Base-by-base conservation (phyloP, 768 basidiomycete species). In the Xerocomellus amylosporus region DNA sequence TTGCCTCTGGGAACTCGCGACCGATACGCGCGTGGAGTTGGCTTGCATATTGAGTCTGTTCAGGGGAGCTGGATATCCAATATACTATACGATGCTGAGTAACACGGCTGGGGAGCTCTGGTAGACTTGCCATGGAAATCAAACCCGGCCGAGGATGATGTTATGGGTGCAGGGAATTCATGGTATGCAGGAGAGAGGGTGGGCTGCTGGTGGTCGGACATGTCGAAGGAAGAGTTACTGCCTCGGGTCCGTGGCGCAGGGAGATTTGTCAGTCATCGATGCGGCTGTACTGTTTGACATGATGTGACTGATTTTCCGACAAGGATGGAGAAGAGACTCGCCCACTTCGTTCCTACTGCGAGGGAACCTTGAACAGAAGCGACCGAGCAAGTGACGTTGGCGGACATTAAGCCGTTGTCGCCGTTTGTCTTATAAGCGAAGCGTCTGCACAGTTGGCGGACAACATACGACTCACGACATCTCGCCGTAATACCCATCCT, bases 1-100 rank as follows among this genome's bases (percentile, higher is more conserved):
- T 37, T 65, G 79, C 85, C 77, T 88, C 87, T 28, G 86, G 86
- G 67, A 87, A 88, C 61, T 88, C 87, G 51, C 80, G 68, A 17
- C 79, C 70, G 37, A 88, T 71, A 33, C 79, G 73, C 50, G 84
- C 83, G 56, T 87, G 80, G 45, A 88, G 72, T 49, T 82, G 76
- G 39, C 65, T 73, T 5, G 83, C 85, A 50, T 76, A 81, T 43
- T 77, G 68, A 0, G 68, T 47, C 44, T 88, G 77, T 15, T 64
- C 63, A 5, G 75, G 64, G 34, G 74, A 71, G 17, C 61, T 65
- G 13, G 74, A 80, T 70, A 80, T 79, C 68, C 85, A 87, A 60
- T 88, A 89, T 22, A 88, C 86, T 87, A 49, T 17, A 30, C 4
- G 1, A 42, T 17, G 7, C 1, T 63, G 2, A 59, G 64, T 9